Base-by-base conservation (phyloP, 1,139 yeast genomes). In the Arxiozyma telluris region DNA sequence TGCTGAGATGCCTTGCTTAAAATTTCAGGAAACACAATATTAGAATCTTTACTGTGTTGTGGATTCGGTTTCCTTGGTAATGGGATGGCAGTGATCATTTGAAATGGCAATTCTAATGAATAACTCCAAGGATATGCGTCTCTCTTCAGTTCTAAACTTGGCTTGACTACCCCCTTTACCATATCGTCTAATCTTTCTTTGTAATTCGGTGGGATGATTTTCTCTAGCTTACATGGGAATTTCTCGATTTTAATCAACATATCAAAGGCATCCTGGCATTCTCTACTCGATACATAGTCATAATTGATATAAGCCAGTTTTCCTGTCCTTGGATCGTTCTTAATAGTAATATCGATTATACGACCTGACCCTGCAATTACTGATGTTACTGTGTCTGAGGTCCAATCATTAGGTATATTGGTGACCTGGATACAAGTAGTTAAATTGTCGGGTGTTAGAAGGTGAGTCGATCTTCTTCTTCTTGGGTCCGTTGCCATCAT, bases 1-100 rank as follows among this genome's bases (percentile, higher is more conserved):
- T 67, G 73, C 53, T 73, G 74, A 0, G 84, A 72, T 0, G 87
- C 85, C 59, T 74, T 73, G 34, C 79, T 69, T 44, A 77, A 64
- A 25, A 74, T 71, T 47, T 72, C 73, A 1, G 84, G 82, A 62
- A 75, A 71, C 39, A 63, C 66, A 27, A 63, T 65, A 38, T 27
- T 43, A 21, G 55, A 53, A 25, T 52, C 49, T 30, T 51, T 54
- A 12, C 50, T 53, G 11, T 45, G 42, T 41, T 27, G 22, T 25
- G 46, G 25, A 23, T 47, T 50, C 3, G 69, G 68, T 50, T 58
- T 63, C 48, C 67, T 58, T 18, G 69, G 68, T 17, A 68, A 54
- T 1, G 72, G 72, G 1, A 67, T 67, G 43, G 61, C 68, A 7
- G 67, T 61, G 8, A 68, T 62, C 68, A 68, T 64, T 53, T 65